phyloP scores from a whole-genome alignment of 768 basidiomycete species.

The Panaeolus cyanescens region DNA sequence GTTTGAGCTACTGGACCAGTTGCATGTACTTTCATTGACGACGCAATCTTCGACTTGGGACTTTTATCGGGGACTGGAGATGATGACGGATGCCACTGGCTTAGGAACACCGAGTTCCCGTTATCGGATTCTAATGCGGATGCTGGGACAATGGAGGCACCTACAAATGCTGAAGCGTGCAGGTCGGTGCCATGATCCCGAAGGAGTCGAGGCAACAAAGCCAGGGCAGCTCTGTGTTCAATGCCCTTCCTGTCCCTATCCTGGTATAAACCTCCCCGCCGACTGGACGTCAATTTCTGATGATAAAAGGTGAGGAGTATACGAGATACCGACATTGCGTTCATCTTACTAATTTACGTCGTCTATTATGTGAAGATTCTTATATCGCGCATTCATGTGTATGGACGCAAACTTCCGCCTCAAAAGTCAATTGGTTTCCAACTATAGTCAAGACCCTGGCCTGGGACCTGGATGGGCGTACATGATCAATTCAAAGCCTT shows the following conservation, averaged over 20 bases:
- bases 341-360: neutral
- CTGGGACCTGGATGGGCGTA: neutral
- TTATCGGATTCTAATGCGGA: neutral
- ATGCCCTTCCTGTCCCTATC: neutral
- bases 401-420: constrained; percentile 10
- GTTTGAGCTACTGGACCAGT: neutral
- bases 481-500: too few species aligned
- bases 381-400: neutral
- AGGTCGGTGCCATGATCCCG: neutral
- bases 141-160: constrained; percentile 5
- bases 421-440: constrained; percentile 7
- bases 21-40: constrained; percentile 4
- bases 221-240: neutral
- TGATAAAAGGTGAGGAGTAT: neutral
- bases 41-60: constrained; percentile 1
- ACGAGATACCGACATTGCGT: too few species aligned
- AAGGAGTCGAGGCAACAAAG: neutral
- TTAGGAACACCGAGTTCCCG: neutral
- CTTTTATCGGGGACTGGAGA: constrained; percentile 5
- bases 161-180: constrained; percentile 3
- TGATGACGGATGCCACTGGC: neutral
- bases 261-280: constrained; percentile 1
- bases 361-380: neutral
- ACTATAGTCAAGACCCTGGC: constrained; percentile 5
- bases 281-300: neutral